Conservation (phyloP, 345 rosid species). For the Isatis tinctoria region DNA sequence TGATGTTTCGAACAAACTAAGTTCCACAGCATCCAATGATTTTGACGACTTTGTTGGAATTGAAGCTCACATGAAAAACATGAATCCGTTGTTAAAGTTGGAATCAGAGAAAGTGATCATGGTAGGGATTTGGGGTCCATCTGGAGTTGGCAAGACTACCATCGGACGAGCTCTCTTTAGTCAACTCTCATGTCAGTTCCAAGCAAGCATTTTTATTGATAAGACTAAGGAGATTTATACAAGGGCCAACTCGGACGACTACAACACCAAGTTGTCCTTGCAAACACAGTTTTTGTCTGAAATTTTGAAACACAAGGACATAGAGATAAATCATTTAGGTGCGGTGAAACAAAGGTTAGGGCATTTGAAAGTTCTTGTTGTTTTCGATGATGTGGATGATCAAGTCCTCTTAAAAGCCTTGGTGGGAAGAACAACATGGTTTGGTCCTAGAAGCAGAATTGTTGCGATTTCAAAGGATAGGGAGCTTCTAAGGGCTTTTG, state of each 20-base stretch:
- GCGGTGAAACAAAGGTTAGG: not conserved
- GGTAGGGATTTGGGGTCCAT: conserved; percentile 6
- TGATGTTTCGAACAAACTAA: not conserved
- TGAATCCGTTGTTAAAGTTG: not conserved
- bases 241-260: not conserved
- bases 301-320: not conserved
- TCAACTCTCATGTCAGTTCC: not conserved
- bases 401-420: not conserved
- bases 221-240: not conserved
- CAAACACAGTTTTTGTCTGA: not conserved
- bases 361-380: not conserved
- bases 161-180: not conserved
- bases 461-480: not conserved
- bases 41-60: not conserved
- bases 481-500: not conserved
- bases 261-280: not conserved
- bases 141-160: conserved; percentile 4
- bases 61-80: not conserved
- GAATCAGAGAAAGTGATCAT: not conserved
- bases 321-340: not conserved
- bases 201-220: not conserved
- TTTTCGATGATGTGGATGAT: not conserved
- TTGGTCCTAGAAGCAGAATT: not conserved
- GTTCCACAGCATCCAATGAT: not conserved
- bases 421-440: not conserved